phyloP scores from a whole-genome alignment of 1,139 yeast genomes.

The Pichia sp. region DNA sequence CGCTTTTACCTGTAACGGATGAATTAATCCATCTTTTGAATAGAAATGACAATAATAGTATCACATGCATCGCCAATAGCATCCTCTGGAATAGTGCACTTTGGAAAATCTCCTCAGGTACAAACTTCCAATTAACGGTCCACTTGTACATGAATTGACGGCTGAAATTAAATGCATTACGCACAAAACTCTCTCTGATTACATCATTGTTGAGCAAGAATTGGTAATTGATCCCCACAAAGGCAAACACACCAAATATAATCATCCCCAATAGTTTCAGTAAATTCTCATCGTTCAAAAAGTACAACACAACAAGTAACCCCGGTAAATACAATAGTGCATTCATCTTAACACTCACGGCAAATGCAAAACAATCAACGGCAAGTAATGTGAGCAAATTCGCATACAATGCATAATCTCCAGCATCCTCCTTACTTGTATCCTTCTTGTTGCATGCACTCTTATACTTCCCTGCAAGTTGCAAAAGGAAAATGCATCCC shows the following conservation, averaged over 20 bases:
- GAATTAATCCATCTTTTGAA: slow-evolving; percentile 36
- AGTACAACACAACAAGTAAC: slow-evolving; percentile 45
- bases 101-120: slow-evolving; percentile 53
- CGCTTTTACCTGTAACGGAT: slow-evolving; percentile 33
- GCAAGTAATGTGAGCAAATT: slow-evolving; percentile 39
- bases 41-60: slow-evolving; percentile 36
- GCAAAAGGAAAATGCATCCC: slow-evolving; percentile 48
- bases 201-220: slow-evolving; percentile 38
- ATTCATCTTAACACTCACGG: slow-evolving; percentile 88
- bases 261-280: slow-evolving; percentile 24
- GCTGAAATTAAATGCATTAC: slow-evolving; percentile 67
- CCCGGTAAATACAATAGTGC: slow-evolving; percentile 81
- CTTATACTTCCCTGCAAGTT: slow-evolving; percentile 34
- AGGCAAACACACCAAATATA: slow-evolving; percentile 29
- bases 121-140: slow-evolving; percentile 90
- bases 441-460: slow-evolving; percentile 2
- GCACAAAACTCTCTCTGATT: slow-evolving; percentile 45
- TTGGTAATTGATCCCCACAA: slow-evolving; percentile 47
- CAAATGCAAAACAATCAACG: slow-evolving; percentile 54
- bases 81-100: slow-evolving; percentile 46
- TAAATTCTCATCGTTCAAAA: slow-evolving; percentile 47
- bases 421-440: not conserved
- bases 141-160: slow-evolving; percentile 73
- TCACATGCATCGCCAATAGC: slow-evolving; percentile 47
- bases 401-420: slow-evolving; percentile 13